Evolutionary conservation across 192 early-diverging fungal species (phyloP), one percentile per base, ranked within the genome.

Genomic region (Coemansia sp.): DNA sequence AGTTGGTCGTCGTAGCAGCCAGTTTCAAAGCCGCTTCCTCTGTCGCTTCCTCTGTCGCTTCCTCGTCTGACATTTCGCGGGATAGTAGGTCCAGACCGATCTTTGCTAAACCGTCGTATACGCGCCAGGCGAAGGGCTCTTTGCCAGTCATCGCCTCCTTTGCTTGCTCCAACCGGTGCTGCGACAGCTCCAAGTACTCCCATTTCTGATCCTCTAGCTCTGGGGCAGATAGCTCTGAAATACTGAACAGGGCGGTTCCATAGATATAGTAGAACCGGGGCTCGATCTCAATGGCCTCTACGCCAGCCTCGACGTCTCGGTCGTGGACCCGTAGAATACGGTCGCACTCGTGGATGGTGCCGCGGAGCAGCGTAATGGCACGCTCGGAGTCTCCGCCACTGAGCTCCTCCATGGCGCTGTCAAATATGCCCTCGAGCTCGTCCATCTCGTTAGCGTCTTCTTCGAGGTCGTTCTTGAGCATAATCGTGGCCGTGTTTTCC

Each of bases 331-430:
- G 83, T n/a, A 89, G 73, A 11, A 87, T 63, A 33, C 85, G 77
- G 67, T 89, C 88, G 68, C 88, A 84, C 62, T 89, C 88, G 60
- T 89, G 88, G 33, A 89, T 74, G 26, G 83, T 77, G 23, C 88
- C 88, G 23, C 88, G 84, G 43, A 87, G 76, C 28, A 87, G 70
- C 4, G 75, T 74, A 0, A 75, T 2, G 0, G 86, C 86, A 5
- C 69, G 73, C 19, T 86, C 84, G 44, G 37, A 1, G 58, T 63
- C 55, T 50, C 53, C 53, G 30, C 53, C 30, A 17, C 53, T 16
- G 42, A 80, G 67, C 28, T 73, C 83, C 9, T 66, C 76, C 43
- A 84, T 49, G 4, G 87, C 87, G 64, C 81, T 78, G 50, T 82
- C 77, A 35, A 80, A 86, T 19, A 88, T 78, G 0, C 82, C 73